Conservation (phyloP, 495 filamentous ascomycete genomes). For the Staphylotrichum longicolle region DNA sequence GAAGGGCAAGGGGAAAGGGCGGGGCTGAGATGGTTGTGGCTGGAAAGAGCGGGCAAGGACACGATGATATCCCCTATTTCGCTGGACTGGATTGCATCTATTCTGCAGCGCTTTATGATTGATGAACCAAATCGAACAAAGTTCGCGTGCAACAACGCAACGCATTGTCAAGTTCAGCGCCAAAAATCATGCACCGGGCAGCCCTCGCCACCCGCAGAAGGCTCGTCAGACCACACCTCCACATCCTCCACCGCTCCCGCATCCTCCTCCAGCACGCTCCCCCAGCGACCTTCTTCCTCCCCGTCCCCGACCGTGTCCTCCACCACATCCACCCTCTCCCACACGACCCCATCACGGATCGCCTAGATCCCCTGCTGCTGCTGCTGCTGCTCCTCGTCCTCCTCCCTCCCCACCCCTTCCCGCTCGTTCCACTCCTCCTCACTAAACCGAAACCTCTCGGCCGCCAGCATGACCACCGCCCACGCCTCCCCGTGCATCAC, state of each 20-base stretch:
- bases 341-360: not conserved
- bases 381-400: not conserved
- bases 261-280: too few species aligned
- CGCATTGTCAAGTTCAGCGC: not conserved
- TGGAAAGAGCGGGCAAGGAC: not conserved
- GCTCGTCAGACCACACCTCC: too few species aligned
- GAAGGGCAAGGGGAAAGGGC: conserved; percentile 16
- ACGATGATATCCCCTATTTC: conserved; percentile 3
- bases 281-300: not conserved
- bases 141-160: not conserved
- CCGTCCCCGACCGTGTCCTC: not conserved
- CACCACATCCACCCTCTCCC: not conserved
- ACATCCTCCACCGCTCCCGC: too few species aligned
- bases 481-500: conserved; percentile 35
- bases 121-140: not conserved
- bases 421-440: conserved; percentile 42
- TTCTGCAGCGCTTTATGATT: not conserved
- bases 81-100: not conserved
- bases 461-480: conserved; percentile 31
- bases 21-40: not conserved
- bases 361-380: not conserved
- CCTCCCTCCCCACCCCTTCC: conserved; percentile 12
- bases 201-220: too few species aligned
- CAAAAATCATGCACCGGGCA: not conserved
- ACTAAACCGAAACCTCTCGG: conserved; percentile 31